A percentile compares a stretch with the other conserved stretches of the same genome.
phyloP scores from a whole-genome alignment of 352 stramenopile genomes.

The Globisporangium alternatum region DNA sequence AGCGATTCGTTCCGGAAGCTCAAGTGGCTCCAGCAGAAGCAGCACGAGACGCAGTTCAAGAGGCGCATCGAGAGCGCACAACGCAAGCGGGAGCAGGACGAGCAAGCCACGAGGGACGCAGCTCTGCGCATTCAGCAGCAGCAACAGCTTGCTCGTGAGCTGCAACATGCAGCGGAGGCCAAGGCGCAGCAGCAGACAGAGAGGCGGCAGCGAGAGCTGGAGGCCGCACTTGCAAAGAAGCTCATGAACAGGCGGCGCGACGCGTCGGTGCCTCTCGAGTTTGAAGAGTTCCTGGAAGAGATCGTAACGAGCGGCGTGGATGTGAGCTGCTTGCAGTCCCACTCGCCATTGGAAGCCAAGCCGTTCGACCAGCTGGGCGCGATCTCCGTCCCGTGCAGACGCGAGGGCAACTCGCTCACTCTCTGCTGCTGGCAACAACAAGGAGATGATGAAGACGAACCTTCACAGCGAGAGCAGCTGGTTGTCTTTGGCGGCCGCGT shows the following conservation, averaged over 20 bases:
- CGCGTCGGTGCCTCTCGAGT: constrained; percentile 14
- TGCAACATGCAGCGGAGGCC: constrained; percentile 12
- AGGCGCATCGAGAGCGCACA: background rate
- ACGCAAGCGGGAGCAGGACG: background rate
- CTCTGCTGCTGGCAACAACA: constrained; percentile 27
- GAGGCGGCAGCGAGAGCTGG: background rate
- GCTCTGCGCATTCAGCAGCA: background rate
- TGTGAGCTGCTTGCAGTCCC: constrained; percentile 18
- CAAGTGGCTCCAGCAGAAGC: constrained; percentile 36
- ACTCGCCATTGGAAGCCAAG: constrained; percentile 12
- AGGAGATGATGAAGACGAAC: background rate
- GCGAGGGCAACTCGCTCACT: constrained; percentile 65
- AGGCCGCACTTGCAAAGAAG: constrained; percentile 6
- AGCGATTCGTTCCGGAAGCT: constrained; percentile 47
- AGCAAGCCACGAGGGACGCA: background rate
- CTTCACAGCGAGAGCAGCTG: constrained; percentile 18
- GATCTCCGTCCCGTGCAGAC: constrained; percentile 46
- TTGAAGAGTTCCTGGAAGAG: constrained; percentile 33
- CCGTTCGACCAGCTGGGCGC: constrained; percentile 34
- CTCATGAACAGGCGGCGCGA: constrained; percentile 8
- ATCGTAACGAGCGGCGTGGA: constrained; percentile 28
- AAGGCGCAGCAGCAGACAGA: background rate
- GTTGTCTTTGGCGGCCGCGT: constrained; percentile 59
- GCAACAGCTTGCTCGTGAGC: constrained; percentile 19
- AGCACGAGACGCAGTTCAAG: constrained; percentile 3